phyloP scores from a whole-genome alignment of 2,329 filamentous ascomycete species.

The Phyllachora maydis region DNA sequence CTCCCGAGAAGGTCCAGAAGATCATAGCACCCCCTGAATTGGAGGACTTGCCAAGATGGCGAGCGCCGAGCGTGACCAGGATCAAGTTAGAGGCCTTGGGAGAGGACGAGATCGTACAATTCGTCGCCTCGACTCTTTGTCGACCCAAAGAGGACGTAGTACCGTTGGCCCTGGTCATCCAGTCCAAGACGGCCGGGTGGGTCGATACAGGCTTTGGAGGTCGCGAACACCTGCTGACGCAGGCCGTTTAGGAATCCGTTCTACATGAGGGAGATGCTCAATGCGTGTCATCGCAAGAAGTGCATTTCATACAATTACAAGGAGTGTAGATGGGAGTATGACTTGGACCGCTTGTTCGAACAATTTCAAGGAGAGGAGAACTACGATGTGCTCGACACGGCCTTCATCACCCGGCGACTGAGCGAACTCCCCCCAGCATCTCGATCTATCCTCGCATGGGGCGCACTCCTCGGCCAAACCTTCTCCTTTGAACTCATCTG shows the following conservation, averaged over 20 bases:
- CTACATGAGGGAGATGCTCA: constrained; percentile 75
- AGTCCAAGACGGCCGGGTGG: constrained; percentile 77
- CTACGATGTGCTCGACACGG: constrained; percentile 60
- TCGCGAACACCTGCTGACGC: too few species aligned
- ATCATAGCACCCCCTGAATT: constrained; percentile 31
- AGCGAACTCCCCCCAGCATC: constrained; percentile 54
- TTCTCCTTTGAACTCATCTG: constrained; percentile 74
- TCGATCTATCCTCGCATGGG: constrained; percentile 72
- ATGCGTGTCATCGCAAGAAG: constrained; percentile 65
- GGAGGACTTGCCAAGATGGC: constrained; percentile 24
- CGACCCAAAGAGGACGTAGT: constrained; percentile 50
- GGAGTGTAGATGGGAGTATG: constrained; percentile 63
- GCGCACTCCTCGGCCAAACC: constrained; percentile 56
- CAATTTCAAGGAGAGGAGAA: constrained; percentile 65
- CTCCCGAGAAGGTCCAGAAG: constrained; percentile 28
- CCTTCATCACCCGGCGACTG: constrained; percentile 62
- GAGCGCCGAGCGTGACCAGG: constrained; percentile 39
- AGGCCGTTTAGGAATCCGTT: too few species aligned
- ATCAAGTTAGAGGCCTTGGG: constrained; percentile 53
- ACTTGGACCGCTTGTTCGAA: constrained; percentile 68
- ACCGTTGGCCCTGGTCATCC: constrained; percentile 63
- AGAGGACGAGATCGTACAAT: constrained; percentile 64
- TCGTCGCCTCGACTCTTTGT: constrained; percentile 66
- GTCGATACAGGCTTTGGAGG: too few species aligned
- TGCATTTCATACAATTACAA: constrained; percentile 87